Percentiles rank a stretch among this genome's conserved stretches.
Conservation (phyloP, 164 flowering plant species). For the Hamamelis virginiana region DNA sequence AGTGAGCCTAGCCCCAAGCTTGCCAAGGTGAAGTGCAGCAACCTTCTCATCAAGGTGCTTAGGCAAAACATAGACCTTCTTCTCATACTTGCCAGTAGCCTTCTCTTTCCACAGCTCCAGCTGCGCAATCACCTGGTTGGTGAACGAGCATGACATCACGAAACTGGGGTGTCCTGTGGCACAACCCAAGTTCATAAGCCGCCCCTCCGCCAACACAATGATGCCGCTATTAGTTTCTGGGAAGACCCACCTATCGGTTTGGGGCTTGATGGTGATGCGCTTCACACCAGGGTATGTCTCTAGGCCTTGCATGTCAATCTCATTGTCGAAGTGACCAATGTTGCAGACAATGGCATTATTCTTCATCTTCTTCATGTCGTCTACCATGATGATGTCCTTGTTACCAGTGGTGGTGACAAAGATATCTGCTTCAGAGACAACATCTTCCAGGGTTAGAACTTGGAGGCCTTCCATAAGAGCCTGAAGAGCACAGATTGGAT, state of each 20-base stretch:
- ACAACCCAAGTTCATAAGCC: slow-evolving; percentile 74
- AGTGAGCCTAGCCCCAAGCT: slow-evolving; percentile 70
- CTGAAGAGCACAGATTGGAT: slow-evolving; percentile 42
- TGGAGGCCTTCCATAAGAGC: slow-evolving; percentile 37
- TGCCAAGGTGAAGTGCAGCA: slow-evolving; percentile 64
- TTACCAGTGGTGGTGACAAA: slow-evolving; percentile 63
- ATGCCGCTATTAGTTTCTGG: slow-evolving; percentile 58
- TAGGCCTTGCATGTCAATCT: slow-evolving; percentile 65
- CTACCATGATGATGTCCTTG: slow-evolving; percentile 38
- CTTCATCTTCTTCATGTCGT: slow-evolving; percentile 42
- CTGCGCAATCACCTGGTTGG: slow-evolving; percentile 79
- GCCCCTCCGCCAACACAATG: slow-evolving; percentile 68
- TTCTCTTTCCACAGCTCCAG: slow-evolving; percentile 76
- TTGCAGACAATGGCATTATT: slow-evolving; percentile 45
- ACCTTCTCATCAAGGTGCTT: slow-evolving; percentile 77
- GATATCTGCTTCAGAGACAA: slow-evolving; percentile 34
- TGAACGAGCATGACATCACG: slow-evolving; percentile 75
- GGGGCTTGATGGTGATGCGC: slow-evolving; percentile 77
- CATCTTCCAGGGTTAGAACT: slow-evolving; percentile 33
- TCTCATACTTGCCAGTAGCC: slow-evolving; percentile 57
- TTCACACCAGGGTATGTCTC: slow-evolving; percentile 69
- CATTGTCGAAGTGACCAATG: slow-evolving; percentile 46
- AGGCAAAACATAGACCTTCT: slow-evolving; percentile 76
- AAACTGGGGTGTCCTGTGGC: slow-evolving; percentile 83
- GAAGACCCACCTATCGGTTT: slow-evolving; percentile 72